phyloP scores from a whole-genome alignment of 2,329 filamentous ascomycete species.

The Penicillium nordicum region DNA sequence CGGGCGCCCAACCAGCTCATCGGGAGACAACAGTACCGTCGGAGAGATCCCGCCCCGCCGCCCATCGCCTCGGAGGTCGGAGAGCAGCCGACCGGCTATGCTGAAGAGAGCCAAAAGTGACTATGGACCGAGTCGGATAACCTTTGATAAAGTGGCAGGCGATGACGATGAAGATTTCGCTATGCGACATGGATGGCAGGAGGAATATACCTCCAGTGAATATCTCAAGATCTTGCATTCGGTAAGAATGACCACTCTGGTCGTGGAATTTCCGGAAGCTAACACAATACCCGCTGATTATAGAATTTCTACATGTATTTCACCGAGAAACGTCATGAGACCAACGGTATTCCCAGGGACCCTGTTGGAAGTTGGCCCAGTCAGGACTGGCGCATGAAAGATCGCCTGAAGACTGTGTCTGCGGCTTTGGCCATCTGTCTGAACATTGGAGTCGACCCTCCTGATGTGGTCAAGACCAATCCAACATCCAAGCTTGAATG shows the following conservation, averaged over 20 bases:
- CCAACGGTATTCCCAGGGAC: conserved; percentile 77
- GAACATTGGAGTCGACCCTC: conserved; percentile 96
- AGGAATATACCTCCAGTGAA: conserved; percentile 86
- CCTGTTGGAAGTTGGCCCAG: conserved; percentile 54
- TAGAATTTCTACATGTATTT: conserved; percentile 99
- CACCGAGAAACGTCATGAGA: conserved; percentile 96
- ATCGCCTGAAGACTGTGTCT: conserved; percentile 93
- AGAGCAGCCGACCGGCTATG: conserved; percentile 37
- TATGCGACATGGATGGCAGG: conserved; percentile 84
- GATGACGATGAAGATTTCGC: conserved; percentile 53
- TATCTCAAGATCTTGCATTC: conserved; percentile 80
- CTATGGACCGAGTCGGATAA: conserved; percentile 44
- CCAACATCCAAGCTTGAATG: conserved; percentile 92
- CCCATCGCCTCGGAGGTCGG: conserved; percentile 31
- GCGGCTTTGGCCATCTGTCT: conserved; percentile 90
- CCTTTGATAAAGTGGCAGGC: conserved; percentile 29
- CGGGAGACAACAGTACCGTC: conserved; percentile 27
- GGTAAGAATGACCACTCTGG: conserved; percentile 45
- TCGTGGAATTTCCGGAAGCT: conserved; percentile 2
- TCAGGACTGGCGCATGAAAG: conserved; percentile 96
- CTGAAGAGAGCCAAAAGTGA: conserved; percentile 53
- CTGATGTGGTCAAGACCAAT: conserved; percentile 92
- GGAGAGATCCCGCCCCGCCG: conserved; percentile 24
- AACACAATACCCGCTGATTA: conserved; percentile 13
- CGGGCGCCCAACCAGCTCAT: conserved; percentile 33